Evolutionary conservation across 495 filamentous ascomycete genomes (phyloP).

Genomic region (Daldinia decipiens): DNA sequence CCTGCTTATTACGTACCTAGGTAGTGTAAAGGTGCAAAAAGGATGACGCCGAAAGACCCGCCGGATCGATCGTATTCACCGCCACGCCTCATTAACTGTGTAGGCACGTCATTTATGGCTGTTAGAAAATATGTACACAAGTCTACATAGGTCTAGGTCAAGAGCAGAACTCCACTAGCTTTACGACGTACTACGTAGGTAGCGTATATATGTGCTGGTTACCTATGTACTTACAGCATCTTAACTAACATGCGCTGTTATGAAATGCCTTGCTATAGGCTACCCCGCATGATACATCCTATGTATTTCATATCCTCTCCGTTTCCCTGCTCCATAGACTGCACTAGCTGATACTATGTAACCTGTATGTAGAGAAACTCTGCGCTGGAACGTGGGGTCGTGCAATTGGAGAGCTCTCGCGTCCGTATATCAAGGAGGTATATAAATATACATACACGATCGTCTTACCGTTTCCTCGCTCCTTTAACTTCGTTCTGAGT

Average conservation of each 20-base stretch:
- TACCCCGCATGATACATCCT: slow-evolving; percentile 40
- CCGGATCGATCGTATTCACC: slow-evolving; percentile 36
- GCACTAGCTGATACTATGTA: slow-evolving; percentile 6
- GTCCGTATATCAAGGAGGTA: slow-evolving; percentile 17
- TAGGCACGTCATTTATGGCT: slow-evolving; percentile 25
- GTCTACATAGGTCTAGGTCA: no score
- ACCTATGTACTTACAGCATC: neutral
- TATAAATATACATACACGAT: slow-evolving; percentile 24
- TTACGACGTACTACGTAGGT: slow-evolving; percentile 8
- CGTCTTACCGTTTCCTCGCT: slow-evolving; percentile 4
- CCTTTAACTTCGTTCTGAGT: slow-evolving; percentile 8
- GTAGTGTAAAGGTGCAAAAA: slow-evolving; percentile 1
- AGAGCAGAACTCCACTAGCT: slow-evolving; percentile 23
- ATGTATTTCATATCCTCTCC: slow-evolving; percentile 26
- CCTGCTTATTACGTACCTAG: slow-evolving; percentile 11
- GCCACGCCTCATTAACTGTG: slow-evolving; percentile 22
- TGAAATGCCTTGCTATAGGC: slow-evolving; percentile 25
- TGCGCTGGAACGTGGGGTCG: slow-evolving; percentile 41
- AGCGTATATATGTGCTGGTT: neutral
- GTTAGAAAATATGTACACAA: slow-evolving; percentile 22
- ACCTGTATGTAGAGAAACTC: slow-evolving; percentile 40
- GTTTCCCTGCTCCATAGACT: slow-evolving; percentile 9
- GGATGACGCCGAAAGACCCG: slow-evolving; percentile 25
- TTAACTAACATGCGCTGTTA: neutral
- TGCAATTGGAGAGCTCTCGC: slow-evolving; percentile 38